phyloP scores from a whole-genome alignment of 495 filamentous ascomycete species.

The Podospora pseudocomata region DNA sequence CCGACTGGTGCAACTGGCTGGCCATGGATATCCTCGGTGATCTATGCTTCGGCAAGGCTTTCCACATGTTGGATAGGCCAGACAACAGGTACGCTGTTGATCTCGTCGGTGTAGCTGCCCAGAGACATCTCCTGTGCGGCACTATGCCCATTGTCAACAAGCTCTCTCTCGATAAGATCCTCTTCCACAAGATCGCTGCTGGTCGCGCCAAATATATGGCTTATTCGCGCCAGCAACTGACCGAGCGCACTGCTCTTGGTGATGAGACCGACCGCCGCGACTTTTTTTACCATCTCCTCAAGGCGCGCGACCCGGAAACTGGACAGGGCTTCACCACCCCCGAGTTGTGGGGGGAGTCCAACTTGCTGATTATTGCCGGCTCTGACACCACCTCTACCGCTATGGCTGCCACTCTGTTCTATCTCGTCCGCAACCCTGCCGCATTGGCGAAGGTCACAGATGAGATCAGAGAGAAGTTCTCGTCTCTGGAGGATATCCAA shows the following conservation, averaged over 20 bases:
- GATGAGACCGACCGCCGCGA: constrained; percentile 61
- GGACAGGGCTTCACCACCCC: constrained; percentile 61
- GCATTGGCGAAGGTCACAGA: constrained; percentile 47
- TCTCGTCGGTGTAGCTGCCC: constrained; percentile 53
- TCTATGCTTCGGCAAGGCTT: constrained; percentile 65
- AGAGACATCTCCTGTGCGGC: constrained; percentile 54
- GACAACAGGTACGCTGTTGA: constrained; percentile 58
- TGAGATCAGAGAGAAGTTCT: constrained; percentile 51
- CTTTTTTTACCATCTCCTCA: constrained; percentile 58
- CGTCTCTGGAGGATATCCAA: constrained; percentile 50
- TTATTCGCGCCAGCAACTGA: constrained; percentile 53
- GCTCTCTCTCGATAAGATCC: constrained; percentile 53
- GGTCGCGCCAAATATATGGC: constrained; percentile 53
- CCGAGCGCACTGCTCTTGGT: constrained; percentile 52
- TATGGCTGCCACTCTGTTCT: constrained; percentile 63
- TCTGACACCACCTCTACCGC: constrained; percentile 63
- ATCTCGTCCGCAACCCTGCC: constrained; percentile 56
- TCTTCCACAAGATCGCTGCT: constrained; percentile 55
- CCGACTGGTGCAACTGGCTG: constrained; percentile 62
- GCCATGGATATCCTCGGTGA: constrained; percentile 73
- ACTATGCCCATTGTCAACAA: constrained; percentile 55
- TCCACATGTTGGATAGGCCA: constrained; percentile 63
- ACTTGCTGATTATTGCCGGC: constrained; percentile 61
- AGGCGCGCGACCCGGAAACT: constrained; percentile 57
- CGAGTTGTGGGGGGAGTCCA: constrained; percentile 69